These are phyloP conservation scores for Clarireedia monteithiana DNA, from an alignment of 2,329 filamentous ascomycete genomes.

Conservation along the genomic window DNA sequence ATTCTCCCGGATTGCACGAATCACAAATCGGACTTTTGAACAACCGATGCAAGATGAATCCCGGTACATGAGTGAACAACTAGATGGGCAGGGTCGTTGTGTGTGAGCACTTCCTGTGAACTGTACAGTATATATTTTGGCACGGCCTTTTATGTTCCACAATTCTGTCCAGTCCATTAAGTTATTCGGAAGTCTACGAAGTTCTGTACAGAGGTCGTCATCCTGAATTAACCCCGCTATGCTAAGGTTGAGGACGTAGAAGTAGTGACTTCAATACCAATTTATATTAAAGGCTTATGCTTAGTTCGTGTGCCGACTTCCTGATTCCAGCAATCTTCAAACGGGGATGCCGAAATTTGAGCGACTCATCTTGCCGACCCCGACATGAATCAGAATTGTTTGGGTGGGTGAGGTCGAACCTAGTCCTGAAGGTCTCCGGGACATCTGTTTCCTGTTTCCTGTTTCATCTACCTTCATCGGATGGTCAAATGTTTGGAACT, in stretches of 20 bases:
- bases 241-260: neutral
- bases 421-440: neutral
- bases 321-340: neutral
- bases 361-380: neutral
- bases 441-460: neutral
- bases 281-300: neutral
- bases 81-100: too few relatives aligned
- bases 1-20: neutral
- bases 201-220: too few relatives aligned
- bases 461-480: neutral
- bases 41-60: neutral
- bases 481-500: neutral
- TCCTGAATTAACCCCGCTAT: too few relatives aligned
- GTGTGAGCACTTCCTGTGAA: too few relatives aligned
- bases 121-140: too few relatives aligned
- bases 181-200: too few relatives aligned
- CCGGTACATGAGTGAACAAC: neutral
- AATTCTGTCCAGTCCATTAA: too few relatives aligned
- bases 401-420: neutral
- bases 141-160: too few relatives aligned
- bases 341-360: neutral
- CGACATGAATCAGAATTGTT: neutral
- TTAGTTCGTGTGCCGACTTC: neutral
- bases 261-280: neutral
- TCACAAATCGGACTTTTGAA: neutral